Conservation (phyloP, 306 rosid genomes). For the Pterocarpus santalinus region DNA sequence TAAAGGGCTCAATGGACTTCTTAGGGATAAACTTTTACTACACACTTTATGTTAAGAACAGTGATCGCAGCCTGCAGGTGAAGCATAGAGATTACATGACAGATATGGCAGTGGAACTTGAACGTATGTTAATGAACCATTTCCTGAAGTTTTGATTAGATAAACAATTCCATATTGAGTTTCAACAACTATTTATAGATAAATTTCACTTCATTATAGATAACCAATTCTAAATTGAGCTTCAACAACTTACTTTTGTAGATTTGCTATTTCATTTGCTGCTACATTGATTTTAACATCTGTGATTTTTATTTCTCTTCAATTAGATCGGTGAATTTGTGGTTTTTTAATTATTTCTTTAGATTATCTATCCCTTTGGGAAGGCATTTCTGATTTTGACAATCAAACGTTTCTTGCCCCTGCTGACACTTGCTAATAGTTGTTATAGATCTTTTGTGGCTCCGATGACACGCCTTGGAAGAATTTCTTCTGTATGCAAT, state of each 20-base stretch:
- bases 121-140: constrained; percentile 30
- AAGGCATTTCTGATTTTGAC: neutral
- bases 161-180: no score
- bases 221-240: no score
- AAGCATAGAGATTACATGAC: constrained; percentile 19
- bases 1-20: constrained; percentile 69
- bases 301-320: neutral
- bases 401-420: neutral
- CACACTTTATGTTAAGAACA: constrained; percentile 40
- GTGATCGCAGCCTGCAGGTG: constrained; percentile 14
- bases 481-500: neutral
- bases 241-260: no score
- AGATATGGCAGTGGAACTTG: constrained; percentile 27
- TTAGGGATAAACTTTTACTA: constrained; percentile 60
- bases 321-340: neutral
- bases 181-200: no score
- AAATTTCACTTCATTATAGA: no score
- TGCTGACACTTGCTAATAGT: neutral
- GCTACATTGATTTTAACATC: neutral
- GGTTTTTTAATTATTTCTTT: neutral
- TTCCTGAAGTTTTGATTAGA: no score
- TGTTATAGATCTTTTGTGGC: neutral
- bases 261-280: neutral
- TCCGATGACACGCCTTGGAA: no score
- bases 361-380: neutral